Evolutionary conservation across 1,284 basidiomycete genomes (phyloP).

Genomic region (Heterobasidion occidentale): DNA sequence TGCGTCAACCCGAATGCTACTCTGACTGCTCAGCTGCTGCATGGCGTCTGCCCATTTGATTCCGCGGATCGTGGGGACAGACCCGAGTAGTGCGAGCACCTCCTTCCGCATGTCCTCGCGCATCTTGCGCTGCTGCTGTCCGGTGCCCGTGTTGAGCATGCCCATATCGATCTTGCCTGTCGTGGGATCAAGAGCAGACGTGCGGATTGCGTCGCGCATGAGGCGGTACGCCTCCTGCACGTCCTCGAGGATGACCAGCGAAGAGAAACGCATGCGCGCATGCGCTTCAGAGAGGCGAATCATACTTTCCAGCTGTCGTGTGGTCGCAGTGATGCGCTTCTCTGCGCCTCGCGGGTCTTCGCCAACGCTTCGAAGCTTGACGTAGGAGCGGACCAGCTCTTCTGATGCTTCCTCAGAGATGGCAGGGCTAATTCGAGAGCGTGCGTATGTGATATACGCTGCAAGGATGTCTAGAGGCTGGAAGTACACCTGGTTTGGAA

Average conservation of each 20-base stretch:
- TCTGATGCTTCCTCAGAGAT: slow-evolving; percentile 82
- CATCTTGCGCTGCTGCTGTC: slow-evolving; percentile 74
- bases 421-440: slow-evolving; percentile 83
- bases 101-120: slow-evolving; percentile 82
- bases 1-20: slow-evolving; percentile 67
- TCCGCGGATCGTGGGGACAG: slow-evolving; percentile 42
- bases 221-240: slow-evolving; percentile 88
- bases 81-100: slow-evolving; percentile 55
- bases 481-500: neutral
- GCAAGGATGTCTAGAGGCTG: slow-evolving; percentile 88
- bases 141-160: slow-evolving; percentile 90
- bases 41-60: slow-evolving; percentile 77
- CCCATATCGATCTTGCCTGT: slow-evolving; percentile 97
- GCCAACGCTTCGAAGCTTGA: slow-evolving; percentile 90
- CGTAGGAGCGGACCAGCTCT: slow-evolving; percentile 85
- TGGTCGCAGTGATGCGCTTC: slow-evolving; percentile 96
- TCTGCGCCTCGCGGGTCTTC: slow-evolving; percentile 83
- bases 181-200: slow-evolving; percentile 88
- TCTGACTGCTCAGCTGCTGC: slow-evolving; percentile 71
- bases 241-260: slow-evolving; percentile 79
- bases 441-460: slow-evolving; percentile 91
- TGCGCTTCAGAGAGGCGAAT: slow-evolving; percentile 97
- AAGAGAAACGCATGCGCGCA: slow-evolving; percentile 89
- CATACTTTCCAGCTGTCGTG: slow-evolving; percentile 94
- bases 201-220: slow-evolving; percentile 93